These are phyloP conservation scores for Plasmodium gonderi DNA, from an alignment of 169 alveolate genomes.

Conservation along the genomic window DNA sequence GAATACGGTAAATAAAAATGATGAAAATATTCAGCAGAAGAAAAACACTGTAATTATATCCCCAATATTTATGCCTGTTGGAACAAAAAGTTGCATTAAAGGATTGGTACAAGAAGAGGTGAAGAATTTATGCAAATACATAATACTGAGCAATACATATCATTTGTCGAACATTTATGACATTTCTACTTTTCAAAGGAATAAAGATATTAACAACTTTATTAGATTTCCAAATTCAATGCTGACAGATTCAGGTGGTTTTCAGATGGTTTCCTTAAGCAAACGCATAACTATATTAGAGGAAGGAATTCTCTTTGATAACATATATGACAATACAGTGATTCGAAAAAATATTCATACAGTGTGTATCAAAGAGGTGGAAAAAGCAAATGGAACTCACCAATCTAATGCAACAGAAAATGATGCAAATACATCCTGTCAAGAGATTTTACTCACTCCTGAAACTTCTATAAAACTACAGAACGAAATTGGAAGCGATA, in stretches of 20 bases:
- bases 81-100: conserved; percentile 96
- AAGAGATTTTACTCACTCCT: conserved; percentile 94
- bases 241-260: conserved; percentile 99
- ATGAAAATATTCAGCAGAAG: conserved; percentile 92
- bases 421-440: conserved; percentile 37
- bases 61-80: conserved; percentile 99
- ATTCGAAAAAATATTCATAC: conserved; percentile 2
- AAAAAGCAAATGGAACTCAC: neutral
- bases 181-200: conserved; percentile 88
- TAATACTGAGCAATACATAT: conserved; percentile 96
- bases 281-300: conserved; percentile 93
- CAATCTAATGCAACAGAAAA: neutral
- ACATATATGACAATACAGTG: conserved; percentile 82
- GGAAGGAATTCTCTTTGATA: conserved; percentile 95
- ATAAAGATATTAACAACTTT: conserved; percentile 95
- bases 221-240: conserved; percentile 94
- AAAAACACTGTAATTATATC: conserved; percentile 96
- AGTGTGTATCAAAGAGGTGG: neutral
- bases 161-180: conserved; percentile 98
- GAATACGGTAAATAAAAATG: conserved; percentile 60
- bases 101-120: conserved; percentile 78
- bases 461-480: conserved; percentile 95
- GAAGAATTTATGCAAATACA: conserved; percentile 77
- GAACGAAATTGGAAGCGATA: conserved; percentile 97
- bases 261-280: conserved; percentile 94